phyloP scores from a whole-genome alignment of 2,329 filamentous ascomycete species.

The Aspergillus clavatus region DNA sequence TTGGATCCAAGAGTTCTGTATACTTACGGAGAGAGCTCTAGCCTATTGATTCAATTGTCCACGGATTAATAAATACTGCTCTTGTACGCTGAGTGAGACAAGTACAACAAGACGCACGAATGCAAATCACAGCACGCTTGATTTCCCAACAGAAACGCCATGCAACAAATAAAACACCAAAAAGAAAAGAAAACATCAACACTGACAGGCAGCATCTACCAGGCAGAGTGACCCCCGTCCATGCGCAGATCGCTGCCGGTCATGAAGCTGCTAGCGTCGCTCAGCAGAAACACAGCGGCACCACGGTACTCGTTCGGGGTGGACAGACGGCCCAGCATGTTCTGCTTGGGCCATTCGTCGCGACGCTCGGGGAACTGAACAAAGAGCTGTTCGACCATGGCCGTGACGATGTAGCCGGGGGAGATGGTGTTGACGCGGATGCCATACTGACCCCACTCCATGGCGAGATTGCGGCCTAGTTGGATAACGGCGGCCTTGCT shows the following conservation, averaged over 20 bases:
- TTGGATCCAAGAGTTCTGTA: too few species aligned
- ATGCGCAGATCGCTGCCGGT: conserved; percentile 52
- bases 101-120: not conserved
- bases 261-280: conserved; percentile 52
- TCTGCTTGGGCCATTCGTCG: conserved; percentile 74
- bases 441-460: conserved; percentile 46
- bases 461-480: conserved; percentile 44
- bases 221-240: conserved; percentile 52
- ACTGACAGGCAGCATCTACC: conserved; percentile 41
- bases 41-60: too few species aligned
- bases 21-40: too few species aligned
- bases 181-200: conserved; percentile 1
- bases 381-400: conserved; percentile 44
- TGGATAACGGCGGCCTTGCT: conserved; percentile 47
- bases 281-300: conserved; percentile 45
- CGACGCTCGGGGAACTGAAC: conserved; percentile 71
- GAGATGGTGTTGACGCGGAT: conserved; percentile 48
- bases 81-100: too few species aligned
- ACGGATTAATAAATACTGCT: too few species aligned
- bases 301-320: conserved; percentile 64
- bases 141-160: conserved; percentile 5
- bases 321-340: conserved; percentile 73
- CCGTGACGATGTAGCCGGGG: conserved; percentile 45
- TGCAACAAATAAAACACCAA: conserved; percentile 4
- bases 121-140: conserved; percentile 5